These are phyloP conservation scores for Pelargonium australe DNA, from an alignment of 441 rosid genomes.

Conservation along the genomic window DNA sequence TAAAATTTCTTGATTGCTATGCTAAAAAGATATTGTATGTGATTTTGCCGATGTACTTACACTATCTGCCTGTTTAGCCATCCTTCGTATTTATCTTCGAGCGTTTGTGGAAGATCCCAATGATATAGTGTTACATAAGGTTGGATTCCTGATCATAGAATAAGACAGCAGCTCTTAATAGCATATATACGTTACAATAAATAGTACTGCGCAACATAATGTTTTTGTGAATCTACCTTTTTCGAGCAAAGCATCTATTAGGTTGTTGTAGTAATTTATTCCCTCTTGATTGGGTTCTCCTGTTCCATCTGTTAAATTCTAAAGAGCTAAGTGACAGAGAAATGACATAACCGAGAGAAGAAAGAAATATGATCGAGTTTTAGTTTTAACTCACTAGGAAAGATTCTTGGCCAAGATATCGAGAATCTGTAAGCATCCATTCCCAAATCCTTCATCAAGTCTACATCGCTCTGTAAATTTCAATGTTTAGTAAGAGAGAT, in stretches of 20 bases:
- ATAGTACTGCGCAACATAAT: background rate
- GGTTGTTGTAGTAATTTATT: conserved; percentile 51
- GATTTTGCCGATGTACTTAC: conserved; percentile 28
- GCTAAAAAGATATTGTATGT: background rate
- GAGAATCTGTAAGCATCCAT: conserved; percentile 90
- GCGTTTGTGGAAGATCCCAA: conserved; percentile 74
- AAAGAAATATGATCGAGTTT: background rate
- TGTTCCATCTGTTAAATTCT: conserved; percentile 54
- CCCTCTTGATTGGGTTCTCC: conserved; percentile 68
- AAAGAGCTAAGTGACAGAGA: conserved; percentile 17
- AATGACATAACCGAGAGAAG: background rate
- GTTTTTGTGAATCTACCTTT: conserved; percentile 35
- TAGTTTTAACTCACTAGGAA: conserved; percentile 49
- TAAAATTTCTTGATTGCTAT: conserved; percentile 1
- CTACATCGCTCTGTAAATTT: conserved; percentile 54
- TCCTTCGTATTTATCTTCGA: conserved; percentile 62
- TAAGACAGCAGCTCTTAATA: conserved; percentile 9
- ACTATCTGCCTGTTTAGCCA: conserved; percentile 49
- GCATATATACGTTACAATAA: background rate
- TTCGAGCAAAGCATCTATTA: conserved; percentile 57
- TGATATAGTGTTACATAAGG: conserved; percentile 67
- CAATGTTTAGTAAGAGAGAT: conserved; percentile 10
- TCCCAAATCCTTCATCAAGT: conserved; percentile 73
- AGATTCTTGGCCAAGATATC: conserved; percentile 87
- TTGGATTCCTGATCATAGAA: conserved; percentile 42